Conservation (phyloP, 2,329 filamentous ascomycete genomes). For the Pseudophaeomoniella oleicola region DNA sequence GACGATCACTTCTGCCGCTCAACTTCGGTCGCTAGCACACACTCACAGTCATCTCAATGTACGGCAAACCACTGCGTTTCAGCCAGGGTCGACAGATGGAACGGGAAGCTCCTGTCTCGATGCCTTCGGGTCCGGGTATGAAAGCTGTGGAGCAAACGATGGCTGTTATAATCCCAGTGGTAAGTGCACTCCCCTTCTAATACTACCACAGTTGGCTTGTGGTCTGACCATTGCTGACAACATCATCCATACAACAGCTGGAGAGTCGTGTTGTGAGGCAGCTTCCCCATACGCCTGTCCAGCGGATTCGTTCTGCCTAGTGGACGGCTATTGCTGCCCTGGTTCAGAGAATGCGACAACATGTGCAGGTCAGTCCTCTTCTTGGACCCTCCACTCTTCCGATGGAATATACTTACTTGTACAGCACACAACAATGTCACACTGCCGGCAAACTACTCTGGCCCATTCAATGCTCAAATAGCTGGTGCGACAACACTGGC, state of each 20-base stretch:
- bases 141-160: slow-evolving; percentile 6
- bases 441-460: slow-evolving; percentile 2
- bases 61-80: neutral
- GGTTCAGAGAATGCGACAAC: slow-evolving; percentile 6
- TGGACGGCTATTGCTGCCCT: slow-evolving; percentile 8
- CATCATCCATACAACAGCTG: no score
- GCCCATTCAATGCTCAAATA: no score
- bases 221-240: no score
- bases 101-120: slow-evolving; percentile 1
- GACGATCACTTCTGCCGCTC: neutral
- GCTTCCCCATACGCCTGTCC: slow-evolving; percentile 7
- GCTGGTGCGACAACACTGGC: no score
- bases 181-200: neutral
- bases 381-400: neutral
- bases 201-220: no score
- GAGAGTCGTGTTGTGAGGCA: neutral
- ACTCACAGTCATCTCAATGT: neutral
- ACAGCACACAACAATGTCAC: neutral
- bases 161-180: slow-evolving; percentile 7
- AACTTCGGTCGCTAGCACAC: neutral
- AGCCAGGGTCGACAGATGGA: neutral
- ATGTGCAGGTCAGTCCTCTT: slow-evolving; percentile 5
- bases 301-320: slow-evolving; percentile 7
- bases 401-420: neutral
- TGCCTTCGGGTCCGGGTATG: slow-evolving; percentile 8